Evolutionary conservation across 805 yeast species (phyloP).

Genomic region (Ogataea methanolica): DNA sequence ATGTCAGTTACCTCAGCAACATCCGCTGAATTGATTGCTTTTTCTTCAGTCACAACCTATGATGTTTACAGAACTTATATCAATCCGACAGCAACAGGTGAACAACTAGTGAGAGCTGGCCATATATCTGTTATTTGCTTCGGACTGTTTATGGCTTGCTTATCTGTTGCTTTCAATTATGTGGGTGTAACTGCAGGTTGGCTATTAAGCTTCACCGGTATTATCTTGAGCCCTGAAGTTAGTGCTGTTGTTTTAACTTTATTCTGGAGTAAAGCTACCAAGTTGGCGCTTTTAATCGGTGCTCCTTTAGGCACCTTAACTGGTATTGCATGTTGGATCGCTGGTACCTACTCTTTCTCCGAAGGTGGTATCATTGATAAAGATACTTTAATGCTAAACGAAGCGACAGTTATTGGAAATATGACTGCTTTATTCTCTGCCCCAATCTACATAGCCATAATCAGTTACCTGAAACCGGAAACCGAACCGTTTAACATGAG

Average conservation of each 20-base stretch:
- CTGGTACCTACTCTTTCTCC: slow-evolving; percentile 21
- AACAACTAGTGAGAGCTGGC: slow-evolving; percentile 30
- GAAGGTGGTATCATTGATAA: slow-evolving; percentile 23
- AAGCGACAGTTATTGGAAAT: slow-evolving; percentile 28
- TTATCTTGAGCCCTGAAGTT: slow-evolving; percentile 35
- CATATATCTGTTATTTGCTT: slow-evolving; percentile 35
- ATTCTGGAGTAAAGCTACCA: slow-evolving; percentile 32
- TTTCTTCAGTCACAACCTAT: slow-evolving; percentile 35
- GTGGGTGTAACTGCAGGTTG: slow-evolving; percentile 39
- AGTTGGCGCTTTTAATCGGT: slow-evolving; percentile 28
- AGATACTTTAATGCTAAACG: slow-evolving; percentile 19
- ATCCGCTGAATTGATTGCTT: slow-evolving; percentile 39
- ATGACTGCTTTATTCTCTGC: slow-evolving; percentile 24
- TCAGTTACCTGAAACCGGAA: slow-evolving; percentile 29
- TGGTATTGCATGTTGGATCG: slow-evolving; percentile 44
- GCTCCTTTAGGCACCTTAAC: slow-evolving; percentile 50
- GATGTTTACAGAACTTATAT: slow-evolving; percentile 38
- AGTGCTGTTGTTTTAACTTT: slow-evolving; percentile 31
- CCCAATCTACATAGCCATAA: slow-evolving; percentile 22
- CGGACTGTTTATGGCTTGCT: slow-evolving; percentile 37
- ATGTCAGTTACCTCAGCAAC: slow-evolving; percentile 41
- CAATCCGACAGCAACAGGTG: slow-evolving; percentile 36
- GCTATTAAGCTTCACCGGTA: slow-evolving; percentile 36
- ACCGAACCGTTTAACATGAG: slow-evolving; percentile 27
- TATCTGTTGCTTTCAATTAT: slow-evolving; percentile 37